These are phyloP conservation scores for Gautieria morchelliformis DNA, from an alignment of 768 basidiomycete species.

Conservation along the genomic window DNA sequence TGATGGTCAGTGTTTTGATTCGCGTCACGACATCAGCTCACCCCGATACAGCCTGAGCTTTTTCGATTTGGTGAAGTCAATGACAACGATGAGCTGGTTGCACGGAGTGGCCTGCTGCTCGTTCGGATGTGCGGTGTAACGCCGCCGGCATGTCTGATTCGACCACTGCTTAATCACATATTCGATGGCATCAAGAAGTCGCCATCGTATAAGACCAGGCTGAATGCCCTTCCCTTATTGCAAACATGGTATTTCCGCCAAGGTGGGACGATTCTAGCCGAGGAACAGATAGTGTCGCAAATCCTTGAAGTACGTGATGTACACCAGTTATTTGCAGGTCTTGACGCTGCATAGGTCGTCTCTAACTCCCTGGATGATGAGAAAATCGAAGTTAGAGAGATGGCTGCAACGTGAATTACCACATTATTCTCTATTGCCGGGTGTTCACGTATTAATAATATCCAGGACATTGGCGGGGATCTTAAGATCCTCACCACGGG, in stretches of 20 bases:
- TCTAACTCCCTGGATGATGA: conserved; percentile 58
- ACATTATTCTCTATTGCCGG: not conserved
- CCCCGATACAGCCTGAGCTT: conserved; percentile 48
- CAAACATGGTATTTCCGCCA: conserved; percentile 33
- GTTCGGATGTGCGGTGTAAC: conserved; percentile 82
- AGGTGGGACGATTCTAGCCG: conserved; percentile 2
- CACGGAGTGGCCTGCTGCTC: conserved; percentile 57
- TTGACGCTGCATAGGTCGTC: conserved; percentile 40
- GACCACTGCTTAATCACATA: conserved; percentile 58
- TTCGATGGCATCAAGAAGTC: conserved; percentile 71
- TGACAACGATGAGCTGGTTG: conserved; percentile 63
- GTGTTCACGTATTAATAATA: conserved; percentile 6
- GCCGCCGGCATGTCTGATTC: conserved; percentile 60
- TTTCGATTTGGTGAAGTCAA: conserved; percentile 74
- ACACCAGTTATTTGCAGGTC: not conserved
- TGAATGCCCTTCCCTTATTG: conserved; percentile 78
- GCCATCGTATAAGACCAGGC: conserved; percentile 77
- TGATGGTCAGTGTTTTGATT: conserved; percentile 45
- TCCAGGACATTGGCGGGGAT: conserved; percentile 28
- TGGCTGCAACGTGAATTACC: conserved; percentile 19
- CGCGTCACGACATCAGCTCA: not conserved
- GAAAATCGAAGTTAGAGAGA: conserved; percentile 29
- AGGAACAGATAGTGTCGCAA: conserved; percentile 61
- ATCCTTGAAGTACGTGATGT: conserved; percentile 58
- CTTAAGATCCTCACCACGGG: conserved; percentile 29